Conservation (phyloP, 2,329 filamentous ascomycete genomes). For the Lizonia empirigonia region DNA sequence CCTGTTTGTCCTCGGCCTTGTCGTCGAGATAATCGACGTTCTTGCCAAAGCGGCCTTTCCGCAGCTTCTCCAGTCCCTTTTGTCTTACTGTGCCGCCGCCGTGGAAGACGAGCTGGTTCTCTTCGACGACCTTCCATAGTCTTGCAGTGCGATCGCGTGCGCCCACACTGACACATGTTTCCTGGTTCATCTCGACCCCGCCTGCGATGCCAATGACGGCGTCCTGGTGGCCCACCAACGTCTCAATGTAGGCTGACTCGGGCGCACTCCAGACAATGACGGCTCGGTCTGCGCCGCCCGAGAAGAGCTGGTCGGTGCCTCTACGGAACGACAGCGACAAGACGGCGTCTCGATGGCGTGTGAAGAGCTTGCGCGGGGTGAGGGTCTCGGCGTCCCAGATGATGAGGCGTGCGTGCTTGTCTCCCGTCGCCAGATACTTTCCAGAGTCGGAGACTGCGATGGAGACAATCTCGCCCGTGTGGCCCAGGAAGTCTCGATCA, state of each 20-base stretch:
- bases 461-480: slow-evolving; percentile 78
- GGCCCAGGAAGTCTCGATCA: slow-evolving; percentile 69
- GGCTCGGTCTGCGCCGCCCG: slow-evolving; percentile 85
- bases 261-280: slow-evolving; percentile 95
- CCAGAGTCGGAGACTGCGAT: slow-evolving; percentile 89
- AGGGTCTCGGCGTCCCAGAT: slow-evolving; percentile 85
- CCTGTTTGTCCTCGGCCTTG: slow-evolving; percentile 57
- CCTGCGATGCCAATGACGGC: slow-evolving; percentile 78
- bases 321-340: slow-evolving; percentile 84
- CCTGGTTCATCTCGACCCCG: slow-evolving; percentile 67
- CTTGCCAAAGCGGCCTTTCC: slow-evolving; percentile 44
- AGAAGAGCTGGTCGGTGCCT: slow-evolving; percentile 89
- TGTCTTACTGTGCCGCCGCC: slow-evolving; percentile 67
- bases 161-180: slow-evolving; percentile 89
- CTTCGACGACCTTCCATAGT: slow-evolving; percentile 94
- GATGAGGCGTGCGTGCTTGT: slow-evolving; percentile 80
- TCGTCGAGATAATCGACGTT: slow-evolving; percentile 44
- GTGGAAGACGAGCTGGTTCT: slow-evolving; percentile 93
- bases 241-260: slow-evolving; percentile 92
- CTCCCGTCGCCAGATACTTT: slow-evolving; percentile 88
- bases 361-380: slow-evolving; percentile 79
- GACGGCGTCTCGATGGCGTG: slow-evolving; percentile 88
- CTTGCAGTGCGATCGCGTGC: slow-evolving; percentile 89
- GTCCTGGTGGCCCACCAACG: slow-evolving; percentile 94
- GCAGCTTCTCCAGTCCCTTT: slow-evolving; percentile 47